These are phyloP conservation scores for Stevia rebaudiana DNA, from an alignment of 140 eudicot genomes.

Conservation along the genomic window DNA sequence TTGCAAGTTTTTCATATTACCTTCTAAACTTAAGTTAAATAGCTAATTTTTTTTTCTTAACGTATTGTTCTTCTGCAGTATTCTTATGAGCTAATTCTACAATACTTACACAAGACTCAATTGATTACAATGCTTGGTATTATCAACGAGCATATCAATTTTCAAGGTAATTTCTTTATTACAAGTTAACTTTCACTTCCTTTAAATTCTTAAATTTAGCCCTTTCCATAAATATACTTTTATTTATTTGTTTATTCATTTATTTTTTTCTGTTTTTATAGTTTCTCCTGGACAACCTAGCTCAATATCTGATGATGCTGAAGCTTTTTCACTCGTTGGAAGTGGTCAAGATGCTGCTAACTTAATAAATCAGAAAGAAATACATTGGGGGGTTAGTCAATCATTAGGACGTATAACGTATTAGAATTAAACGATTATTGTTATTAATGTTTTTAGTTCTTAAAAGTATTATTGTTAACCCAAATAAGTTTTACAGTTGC, in stretches of 20 bases:
- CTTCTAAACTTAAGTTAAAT: neutral
- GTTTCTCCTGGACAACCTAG: constrained; percentile 92
- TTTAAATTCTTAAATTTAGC: neutral
- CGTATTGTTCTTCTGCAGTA: constrained; percentile 44
- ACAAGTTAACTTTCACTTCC: neutral
- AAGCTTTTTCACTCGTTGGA: constrained; percentile 78
- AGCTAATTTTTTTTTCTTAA: neutral
- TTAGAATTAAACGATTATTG: neutral
- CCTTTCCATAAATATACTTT: neutral
- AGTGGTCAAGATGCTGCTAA: constrained; percentile 90
- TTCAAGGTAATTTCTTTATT: constrained; percentile 50
- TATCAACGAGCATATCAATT: constrained; percentile 81
- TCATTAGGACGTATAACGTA: neutral
- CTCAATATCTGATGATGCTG: constrained; percentile 88
- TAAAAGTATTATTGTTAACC: constrained; percentile 3
- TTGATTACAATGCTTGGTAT: constrained; percentile 90
- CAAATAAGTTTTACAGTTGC: constrained; percentile 45
- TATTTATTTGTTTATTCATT: too few relatives aligned
- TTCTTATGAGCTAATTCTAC: constrained; percentile 81
- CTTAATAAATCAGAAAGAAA: constrained; percentile 87
- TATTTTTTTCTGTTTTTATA: constrained; percentile 23
- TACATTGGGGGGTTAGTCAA: constrained; percentile 95
- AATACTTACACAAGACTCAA: constrained; percentile 88
- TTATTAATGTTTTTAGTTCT: neutral
- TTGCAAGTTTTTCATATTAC: neutral